Evolutionary conservation across 129 eudicot genomes (phyloP), one percentile per base, ranked within the genome.

Genomic region (Pittosporum tobira): DNA sequence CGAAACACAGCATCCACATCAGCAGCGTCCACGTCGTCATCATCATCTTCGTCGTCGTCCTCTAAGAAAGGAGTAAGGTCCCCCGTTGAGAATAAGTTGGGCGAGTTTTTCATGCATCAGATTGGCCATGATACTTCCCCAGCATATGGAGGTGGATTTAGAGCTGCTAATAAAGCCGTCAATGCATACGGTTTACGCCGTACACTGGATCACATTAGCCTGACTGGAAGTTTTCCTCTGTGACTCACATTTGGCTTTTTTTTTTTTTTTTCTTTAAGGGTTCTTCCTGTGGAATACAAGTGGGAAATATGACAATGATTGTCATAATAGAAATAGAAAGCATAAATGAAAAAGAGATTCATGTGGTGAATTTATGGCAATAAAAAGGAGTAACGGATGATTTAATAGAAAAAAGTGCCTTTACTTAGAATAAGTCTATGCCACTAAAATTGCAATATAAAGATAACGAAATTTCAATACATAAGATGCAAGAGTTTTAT

Each of bases 91-190:
- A 87, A 77, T 62, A 93, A 84, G 75, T 51, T 93, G 29, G 94
- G 99, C 0, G 80, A 79, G 64, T 93, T 87, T 55, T 93, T 93
- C 75, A 79, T 79, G 91, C 96, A 93, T 65, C 99, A 87, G 71
- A 93, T 93, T 24, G 79, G 82, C 12, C 67, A 93, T 30, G 99
- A 93, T 57, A 82, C 96, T 49, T 93, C 99, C 38, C 84, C 88
- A n/a, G 96, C 94, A 15, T 93, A 93, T 57, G 99, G 99, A 49
- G 96, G 79, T 42, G 96, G 99, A 36, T 93, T 84, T 54, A 76
- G 94, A 53, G 67, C 96, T 47, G 99, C 96, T 48, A 76, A 87
- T 69, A 74, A 90, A 45, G 99, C 99, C 14, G 96, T 87, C 46
- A 84, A 77, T 58, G 71, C 53, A 48, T 93, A 84, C 47, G 99